These are phyloP conservation scores for Fusarium siculi DNA, from an alignment of 2,329 filamentous ascomycete species.

Conservation along the genomic window DNA sequence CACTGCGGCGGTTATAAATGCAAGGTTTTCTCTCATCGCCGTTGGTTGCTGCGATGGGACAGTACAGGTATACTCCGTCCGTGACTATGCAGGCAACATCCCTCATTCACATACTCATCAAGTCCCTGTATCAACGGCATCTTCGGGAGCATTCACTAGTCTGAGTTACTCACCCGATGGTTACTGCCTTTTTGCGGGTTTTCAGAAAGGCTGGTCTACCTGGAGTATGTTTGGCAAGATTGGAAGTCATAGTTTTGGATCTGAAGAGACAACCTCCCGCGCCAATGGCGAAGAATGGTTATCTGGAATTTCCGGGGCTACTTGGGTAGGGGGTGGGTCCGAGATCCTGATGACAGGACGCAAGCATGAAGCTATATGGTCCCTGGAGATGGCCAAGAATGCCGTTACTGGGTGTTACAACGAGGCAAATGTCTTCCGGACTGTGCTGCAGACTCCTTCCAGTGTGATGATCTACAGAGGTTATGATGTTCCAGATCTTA, in stretches of 20 bases:
- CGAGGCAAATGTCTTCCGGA: conserved; percentile 88
- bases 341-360: conserved; percentile 81
- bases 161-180: conserved; percentile 93
- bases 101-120: conserved; percentile 83
- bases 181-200: conserved; percentile 94
- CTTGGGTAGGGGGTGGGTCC: conserved; percentile 89
- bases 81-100: conserved; percentile 94
- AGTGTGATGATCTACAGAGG: conserved; percentile 93
- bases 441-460: conserved; percentile 87
- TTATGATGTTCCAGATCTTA: conserved; percentile 90
- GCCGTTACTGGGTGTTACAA: conserved; percentile 93
- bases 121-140: conserved; percentile 72
- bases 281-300: conserved; percentile 85
- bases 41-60: conserved; percentile 83
- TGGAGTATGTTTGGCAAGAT: conserved; percentile 98
- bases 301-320: conserved; percentile 78
- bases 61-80: conserved; percentile 89
- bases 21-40: conserved; percentile 91
- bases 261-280: conserved; percentile 71
- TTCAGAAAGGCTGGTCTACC: conserved; percentile 90
- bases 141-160: conserved; percentile 77
- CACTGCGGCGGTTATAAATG: conserved; percentile 85
- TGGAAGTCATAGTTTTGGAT: conserved; percentile 83
- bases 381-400: conserved; percentile 91
- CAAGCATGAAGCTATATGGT: conserved; percentile 83